Evolutionary conservation across 345 rosid species (phyloP).

Genomic region (Dipteronia dyeriana): DNA sequence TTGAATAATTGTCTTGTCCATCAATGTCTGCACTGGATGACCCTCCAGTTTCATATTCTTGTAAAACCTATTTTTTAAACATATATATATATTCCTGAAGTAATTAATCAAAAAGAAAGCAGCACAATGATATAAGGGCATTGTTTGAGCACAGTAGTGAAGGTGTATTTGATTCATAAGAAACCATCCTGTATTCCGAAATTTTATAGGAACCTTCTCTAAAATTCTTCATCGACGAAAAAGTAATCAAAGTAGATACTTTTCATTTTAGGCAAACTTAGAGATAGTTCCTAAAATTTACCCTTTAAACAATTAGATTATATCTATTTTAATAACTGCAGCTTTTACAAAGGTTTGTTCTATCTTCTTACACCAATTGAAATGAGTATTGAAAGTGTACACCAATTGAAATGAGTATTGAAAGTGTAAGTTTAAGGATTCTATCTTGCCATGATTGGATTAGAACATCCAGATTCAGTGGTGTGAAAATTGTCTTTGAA

Average conservation of each 20-base stretch:
- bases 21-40: constrained; percentile 38
- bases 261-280: too few relatives aligned
- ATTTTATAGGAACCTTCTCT: background rate
- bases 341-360: background rate
- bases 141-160: background rate
- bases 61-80: constrained; percentile 35
- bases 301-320: background rate
- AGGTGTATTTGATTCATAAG: background rate
- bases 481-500: constrained; percentile 49
- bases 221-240: background rate
- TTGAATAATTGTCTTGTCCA: constrained; percentile 50
- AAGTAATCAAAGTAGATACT: background rate
- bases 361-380: background rate
- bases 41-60: constrained; percentile 42
- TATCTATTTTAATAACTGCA: background rate
- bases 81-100: background rate
- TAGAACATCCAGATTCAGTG: constrained; percentile 38
- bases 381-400: background rate
- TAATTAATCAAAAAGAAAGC: background rate
- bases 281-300: background rate
- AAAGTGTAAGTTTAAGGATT: constrained; percentile 4
- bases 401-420: background rate
- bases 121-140: background rate
- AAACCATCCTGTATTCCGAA: background rate
- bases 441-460: constrained; percentile 43